Evolutionary conservation across 495 filamentous ascomycete species (phyloP).

Genomic region (Xylaria longipes): DNA sequence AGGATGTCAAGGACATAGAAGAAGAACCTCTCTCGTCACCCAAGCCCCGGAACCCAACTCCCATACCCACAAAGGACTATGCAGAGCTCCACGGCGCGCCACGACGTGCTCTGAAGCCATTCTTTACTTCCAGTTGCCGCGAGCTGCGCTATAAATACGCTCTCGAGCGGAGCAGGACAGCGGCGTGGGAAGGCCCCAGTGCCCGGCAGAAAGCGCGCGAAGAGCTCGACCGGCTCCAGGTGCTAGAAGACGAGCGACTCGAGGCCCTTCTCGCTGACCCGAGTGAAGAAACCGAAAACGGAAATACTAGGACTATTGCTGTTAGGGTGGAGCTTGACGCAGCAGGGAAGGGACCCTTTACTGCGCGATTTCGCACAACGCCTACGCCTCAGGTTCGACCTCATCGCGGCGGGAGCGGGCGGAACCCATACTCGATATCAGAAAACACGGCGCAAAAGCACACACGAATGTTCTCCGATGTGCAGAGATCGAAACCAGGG

Average conservation of each 20-base stretch:
- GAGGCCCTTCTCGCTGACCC: conserved; percentile 2
- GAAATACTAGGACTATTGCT: neutral
- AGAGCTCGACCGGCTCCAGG: conserved; percentile 28
- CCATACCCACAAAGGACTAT: conserved; percentile 7
- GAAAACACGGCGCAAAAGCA: neutral
- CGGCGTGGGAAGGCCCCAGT: conserved; percentile 28
- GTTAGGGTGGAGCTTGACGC: neutral
- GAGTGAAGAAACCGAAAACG: neutral
- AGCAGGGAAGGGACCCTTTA: neutral
- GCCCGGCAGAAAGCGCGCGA: conserved; percentile 27
- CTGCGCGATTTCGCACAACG: neutral
- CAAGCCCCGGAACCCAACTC: conserved; percentile 4
- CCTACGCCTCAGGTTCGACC: conserved; percentile 14
- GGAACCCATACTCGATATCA: neutral
- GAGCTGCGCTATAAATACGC: conserved; percentile 30
- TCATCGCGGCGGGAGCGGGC: neutral
- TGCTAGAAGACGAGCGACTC: conserved; percentile 25
- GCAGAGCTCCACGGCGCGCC: neutral
- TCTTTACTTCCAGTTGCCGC: conserved; percentile 28
- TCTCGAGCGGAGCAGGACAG: conserved; percentile 30
- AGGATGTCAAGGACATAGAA: conserved; percentile 55
- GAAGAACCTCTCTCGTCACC: conserved; percentile 30
- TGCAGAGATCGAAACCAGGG: neutral
- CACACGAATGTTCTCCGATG: neutral
- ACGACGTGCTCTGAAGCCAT: conserved; percentile 30